These are phyloP conservation scores for Persicaria maculosa DNA, from an alignment of 148 eudicot genomes.

Conservation along the genomic window DNA sequence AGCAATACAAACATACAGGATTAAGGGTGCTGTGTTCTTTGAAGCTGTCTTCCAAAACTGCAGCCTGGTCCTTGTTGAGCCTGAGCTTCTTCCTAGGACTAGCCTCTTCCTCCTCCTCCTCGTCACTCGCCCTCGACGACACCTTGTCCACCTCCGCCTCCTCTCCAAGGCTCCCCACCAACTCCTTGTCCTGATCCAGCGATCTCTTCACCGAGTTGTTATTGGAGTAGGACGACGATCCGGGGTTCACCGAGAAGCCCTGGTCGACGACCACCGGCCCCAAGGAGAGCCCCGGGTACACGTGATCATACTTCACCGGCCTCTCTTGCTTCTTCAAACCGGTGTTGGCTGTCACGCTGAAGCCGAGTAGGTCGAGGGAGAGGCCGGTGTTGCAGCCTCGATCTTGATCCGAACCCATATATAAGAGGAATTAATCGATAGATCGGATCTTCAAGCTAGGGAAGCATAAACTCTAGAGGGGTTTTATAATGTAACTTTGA, in stretches of 20 bases:
- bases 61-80: slow-evolving; percentile 12
- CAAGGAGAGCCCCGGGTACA: slow-evolving; percentile 9
- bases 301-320: not conserved
- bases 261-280: not conserved
- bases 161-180: not conserved
- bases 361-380: not conserved
- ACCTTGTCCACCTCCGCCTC: not conserved
- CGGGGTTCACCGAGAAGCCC: slow-evolving; percentile 2
- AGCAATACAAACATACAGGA: not conserved
- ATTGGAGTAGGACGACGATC: slow-evolving; percentile 7
- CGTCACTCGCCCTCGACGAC: slow-evolving; percentile 7
- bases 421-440: not conserved
- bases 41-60: slow-evolving; percentile 7
- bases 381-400: slow-evolving; percentile 2
- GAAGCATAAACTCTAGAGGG: not conserved
- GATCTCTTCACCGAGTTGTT: slow-evolving; percentile 1
- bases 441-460: not conserved
- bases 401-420: slow-evolving; percentile 3
- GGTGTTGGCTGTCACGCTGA: not conserved
- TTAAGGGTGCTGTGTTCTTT: slow-evolving; percentile 12
- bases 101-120: slow-evolving; percentile 8
- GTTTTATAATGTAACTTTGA: too few relatives aligned
- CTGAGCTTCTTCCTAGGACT: slow-evolving; percentile 16
- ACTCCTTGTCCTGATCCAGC: not conserved
- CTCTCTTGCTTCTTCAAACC: not conserved